phyloP scores from a whole-genome alignment of 371 early-diverging fungal genomes.

The Mucor racemosus region DNA sequence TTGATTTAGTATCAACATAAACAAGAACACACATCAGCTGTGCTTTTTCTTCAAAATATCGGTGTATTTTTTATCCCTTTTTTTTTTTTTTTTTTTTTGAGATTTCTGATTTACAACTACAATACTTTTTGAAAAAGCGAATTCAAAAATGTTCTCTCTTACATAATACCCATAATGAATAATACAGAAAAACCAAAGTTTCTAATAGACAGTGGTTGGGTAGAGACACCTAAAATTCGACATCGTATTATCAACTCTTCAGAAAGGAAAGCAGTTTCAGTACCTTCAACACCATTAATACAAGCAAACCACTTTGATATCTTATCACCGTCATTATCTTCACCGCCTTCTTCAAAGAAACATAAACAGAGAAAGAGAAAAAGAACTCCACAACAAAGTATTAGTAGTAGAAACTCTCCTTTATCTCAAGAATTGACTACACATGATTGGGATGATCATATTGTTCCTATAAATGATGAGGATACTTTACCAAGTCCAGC shows the following conservation, averaged over 20 bases:
- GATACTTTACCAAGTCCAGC: background rate
- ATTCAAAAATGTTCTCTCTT: too few relatives aligned
- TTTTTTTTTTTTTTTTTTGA: too few relatives aligned
- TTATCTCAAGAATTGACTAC: slow-evolving; percentile 13
- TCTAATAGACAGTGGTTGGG: slow-evolving; percentile 15
- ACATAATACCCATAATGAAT: too few relatives aligned
- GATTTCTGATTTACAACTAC: too few relatives aligned
- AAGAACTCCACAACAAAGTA: background rate
- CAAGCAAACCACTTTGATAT: slow-evolving; percentile 22
- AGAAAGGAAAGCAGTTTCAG: slow-evolving; percentile 18
- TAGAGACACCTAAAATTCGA: slow-evolving; percentile 21
- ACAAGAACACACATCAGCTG: too few relatives aligned
- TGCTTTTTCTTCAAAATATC: too few relatives aligned
- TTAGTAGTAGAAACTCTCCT: slow-evolving; percentile 13
- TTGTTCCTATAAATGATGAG: slow-evolving; percentile 6
- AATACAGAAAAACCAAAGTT: background rate
- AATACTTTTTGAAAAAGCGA: background rate
- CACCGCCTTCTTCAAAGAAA: background rate
- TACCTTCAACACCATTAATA: slow-evolving; percentile 15
- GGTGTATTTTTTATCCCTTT: too few relatives aligned
- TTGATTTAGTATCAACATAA: too few relatives aligned
- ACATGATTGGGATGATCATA: slow-evolving; percentile 13
- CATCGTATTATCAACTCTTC: background rate
- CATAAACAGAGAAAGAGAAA: slow-evolving; percentile 18
- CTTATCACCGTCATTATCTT: slow-evolving; percentile 12